Evolutionary conservation across 495 filamentous ascomycete species (phyloP).

Genomic region (Aspergillus bridgeri): DNA sequence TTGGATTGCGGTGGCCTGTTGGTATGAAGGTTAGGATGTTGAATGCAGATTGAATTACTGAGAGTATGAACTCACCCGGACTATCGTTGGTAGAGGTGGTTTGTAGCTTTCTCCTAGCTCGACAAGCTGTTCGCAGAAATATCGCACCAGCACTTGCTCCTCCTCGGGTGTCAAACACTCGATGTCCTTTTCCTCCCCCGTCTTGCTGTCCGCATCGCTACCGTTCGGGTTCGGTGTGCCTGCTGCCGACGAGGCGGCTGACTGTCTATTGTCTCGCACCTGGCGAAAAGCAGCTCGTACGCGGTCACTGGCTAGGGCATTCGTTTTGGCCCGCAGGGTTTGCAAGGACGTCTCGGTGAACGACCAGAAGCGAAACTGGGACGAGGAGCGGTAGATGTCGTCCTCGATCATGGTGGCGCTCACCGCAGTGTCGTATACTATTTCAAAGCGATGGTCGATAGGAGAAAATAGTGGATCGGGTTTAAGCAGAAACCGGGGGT

Average conservation of each 20-base stretch:
- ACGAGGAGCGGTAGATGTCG: constrained; percentile 83
- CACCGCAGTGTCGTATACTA: neutral
- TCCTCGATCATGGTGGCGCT: constrained; percentile 66
- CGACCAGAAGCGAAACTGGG: constrained; percentile 91
- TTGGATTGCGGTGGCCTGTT: constrained; percentile 80
- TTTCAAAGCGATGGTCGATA: neutral
- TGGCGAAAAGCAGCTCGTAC: constrained; percentile 62
- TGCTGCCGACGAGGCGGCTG: constrained; percentile 34
- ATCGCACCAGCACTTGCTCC: constrained; percentile 75
- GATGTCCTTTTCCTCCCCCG: constrained; percentile 46
- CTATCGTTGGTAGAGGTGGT: constrained; percentile 73
- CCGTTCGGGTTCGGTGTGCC: constrained; percentile 36
- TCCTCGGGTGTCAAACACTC: constrained; percentile 77
- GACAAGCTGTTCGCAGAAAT: constrained; percentile 71
- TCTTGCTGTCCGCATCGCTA: constrained; percentile 31
- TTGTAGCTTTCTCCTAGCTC: constrained; percentile 73
- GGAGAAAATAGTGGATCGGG: neutral
- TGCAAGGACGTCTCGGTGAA: constrained; percentile 72
- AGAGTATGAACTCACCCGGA: constrained; percentile 52
- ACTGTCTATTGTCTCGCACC: constrained; percentile 38
- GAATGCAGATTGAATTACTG: neutral
- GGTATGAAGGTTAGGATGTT: neutral
- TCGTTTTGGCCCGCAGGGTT: constrained; percentile 69
- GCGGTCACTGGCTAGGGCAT: constrained; percentile 65
- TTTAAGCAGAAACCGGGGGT: too few species aligned